These are phyloP conservation scores for Nannizziopsis barbatae DNA, from an alignment of 2,329 filamentous ascomycete species.

Conservation along the genomic window DNA sequence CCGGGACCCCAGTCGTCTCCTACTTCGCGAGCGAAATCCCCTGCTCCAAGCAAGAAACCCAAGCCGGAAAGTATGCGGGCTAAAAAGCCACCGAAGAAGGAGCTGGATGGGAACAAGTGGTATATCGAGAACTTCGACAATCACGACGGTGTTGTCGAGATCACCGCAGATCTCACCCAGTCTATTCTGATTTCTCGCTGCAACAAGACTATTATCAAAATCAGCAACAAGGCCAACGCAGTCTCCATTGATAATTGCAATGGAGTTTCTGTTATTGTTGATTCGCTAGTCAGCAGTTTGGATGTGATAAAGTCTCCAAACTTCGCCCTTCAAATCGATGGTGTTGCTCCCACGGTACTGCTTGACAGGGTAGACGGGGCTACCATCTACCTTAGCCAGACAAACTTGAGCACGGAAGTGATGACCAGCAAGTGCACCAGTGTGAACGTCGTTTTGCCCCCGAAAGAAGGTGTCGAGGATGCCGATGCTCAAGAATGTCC, in stretches of 20 bases:
- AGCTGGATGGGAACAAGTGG: constrained; percentile 87
- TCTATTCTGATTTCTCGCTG: constrained; percentile 87
- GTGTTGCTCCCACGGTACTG: constrained; percentile 72
- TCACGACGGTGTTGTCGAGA: constrained; percentile 59
- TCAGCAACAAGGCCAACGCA: constrained; percentile 93
- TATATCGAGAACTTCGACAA: constrained; percentile 89
- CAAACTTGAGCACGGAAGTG: constrained; percentile 66
- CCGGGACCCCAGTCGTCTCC: constrained; percentile 40
- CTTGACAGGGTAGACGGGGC: constrained; percentile 90
- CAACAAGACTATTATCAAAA: constrained; percentile 77
- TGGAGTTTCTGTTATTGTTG: constrained; percentile 73
- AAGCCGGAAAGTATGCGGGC: constrained; percentile 76
- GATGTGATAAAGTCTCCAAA: constrained; percentile 93
- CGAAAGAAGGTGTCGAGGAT: constrained; percentile 52
- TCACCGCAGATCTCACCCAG: constrained; percentile 71
- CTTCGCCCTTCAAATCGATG: constrained; percentile 87
- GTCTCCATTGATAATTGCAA: constrained; percentile 86
- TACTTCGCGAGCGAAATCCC: constrained; percentile 59
- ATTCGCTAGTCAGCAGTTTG: constrained; percentile 78
- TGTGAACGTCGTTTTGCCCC: constrained; percentile 75
- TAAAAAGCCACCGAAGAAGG: constrained; percentile 70
- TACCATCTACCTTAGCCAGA: constrained; percentile 71
- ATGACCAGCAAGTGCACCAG: constrained; percentile 80
- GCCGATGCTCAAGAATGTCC: constrained; percentile 81
- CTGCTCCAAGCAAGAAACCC: constrained; percentile 74